Conservation (phyloP, 306 rosid species). For the Inga laurina region DNA sequence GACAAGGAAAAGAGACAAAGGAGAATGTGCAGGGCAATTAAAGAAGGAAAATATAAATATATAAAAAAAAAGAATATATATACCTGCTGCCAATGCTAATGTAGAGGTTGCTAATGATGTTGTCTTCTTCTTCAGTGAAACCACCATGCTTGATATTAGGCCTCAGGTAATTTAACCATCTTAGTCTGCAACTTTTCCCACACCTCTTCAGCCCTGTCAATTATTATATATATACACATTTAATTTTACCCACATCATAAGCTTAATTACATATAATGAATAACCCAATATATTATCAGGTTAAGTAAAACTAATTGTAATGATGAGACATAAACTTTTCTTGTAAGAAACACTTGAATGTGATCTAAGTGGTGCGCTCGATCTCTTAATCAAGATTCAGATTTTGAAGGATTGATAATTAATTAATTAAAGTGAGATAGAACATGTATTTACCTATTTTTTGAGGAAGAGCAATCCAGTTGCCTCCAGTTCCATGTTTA, state of each 20-base stretch:
- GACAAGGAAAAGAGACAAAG: conserved; percentile 65
- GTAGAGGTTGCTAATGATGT: conserved; percentile 89
- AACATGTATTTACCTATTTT: conserved; percentile 62
- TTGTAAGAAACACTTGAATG: too few relatives aligned
- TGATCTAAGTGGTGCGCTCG: too few relatives aligned
- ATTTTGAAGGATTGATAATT: not conserved
- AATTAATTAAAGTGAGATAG: too few relatives aligned
- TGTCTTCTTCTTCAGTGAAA: conserved; percentile 98
- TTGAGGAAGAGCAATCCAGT: conserved; percentile 99
- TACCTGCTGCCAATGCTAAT: conserved; percentile 99
- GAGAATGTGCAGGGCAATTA: conserved; percentile 4
- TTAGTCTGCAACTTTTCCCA: conserved; percentile 93
- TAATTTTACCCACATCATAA: not conserved
- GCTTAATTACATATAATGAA: not conserved
- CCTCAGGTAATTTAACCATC: conserved; percentile 96
- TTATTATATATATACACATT: not conserved
- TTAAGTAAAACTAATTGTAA: not conserved
- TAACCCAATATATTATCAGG: not conserved
- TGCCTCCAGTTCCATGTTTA: conserved; percentile 82
- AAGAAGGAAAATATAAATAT: conserved; percentile 6
- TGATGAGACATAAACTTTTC: too few relatives aligned
- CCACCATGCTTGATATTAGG: conserved; percentile 99
- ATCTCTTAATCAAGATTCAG: too few relatives aligned
- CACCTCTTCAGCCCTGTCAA: conserved; percentile 92
- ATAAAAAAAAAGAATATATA: not conserved